Conservation (phyloP, 1,284 basidiomycete species). For the Mrakiaceae sp. region DNA sequence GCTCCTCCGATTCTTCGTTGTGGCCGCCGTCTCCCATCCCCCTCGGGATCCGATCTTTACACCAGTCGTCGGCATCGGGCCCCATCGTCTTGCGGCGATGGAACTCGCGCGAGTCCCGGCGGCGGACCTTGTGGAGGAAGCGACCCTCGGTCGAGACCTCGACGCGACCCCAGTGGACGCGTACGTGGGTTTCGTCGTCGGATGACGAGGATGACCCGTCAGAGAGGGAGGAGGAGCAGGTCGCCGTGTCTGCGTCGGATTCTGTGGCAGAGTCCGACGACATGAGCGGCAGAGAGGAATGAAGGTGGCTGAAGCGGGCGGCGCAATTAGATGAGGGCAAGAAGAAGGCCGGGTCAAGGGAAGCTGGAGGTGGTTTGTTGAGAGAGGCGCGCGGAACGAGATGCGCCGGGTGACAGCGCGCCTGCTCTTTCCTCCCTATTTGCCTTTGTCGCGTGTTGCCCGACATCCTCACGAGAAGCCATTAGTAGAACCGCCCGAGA, state of each 20-base stretch:
- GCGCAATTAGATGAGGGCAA: background rate
- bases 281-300: background rate
- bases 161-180: constrained; percentile 8
- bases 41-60: background rate
- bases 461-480: no score
- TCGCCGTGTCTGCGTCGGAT: no score
- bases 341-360: background rate
- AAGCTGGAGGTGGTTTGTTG: background rate
- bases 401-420: background rate
- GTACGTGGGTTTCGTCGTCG: constrained; percentile 11
- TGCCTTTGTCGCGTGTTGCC: no score
- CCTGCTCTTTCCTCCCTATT: background rate
- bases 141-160: constrained; percentile 6
- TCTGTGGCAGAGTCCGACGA: background rate
- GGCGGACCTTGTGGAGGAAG: constrained; percentile 1
- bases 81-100: constrained; percentile 11
- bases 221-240: background rate
- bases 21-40: background rate
- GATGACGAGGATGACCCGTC: constrained; percentile 1
- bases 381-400: background rate
- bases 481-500: no score
- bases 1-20: no score
- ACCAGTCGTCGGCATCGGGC: background rate
- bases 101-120: constrained; percentile 15
- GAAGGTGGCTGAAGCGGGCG: background rate